A percentile compares a stretch with the other conserved stretches of the same genome.
Evolutionary conservation across 192 early-diverging fungal genomes (phyloP).

Genomic region (Spizellomyces punctatus): DNA sequence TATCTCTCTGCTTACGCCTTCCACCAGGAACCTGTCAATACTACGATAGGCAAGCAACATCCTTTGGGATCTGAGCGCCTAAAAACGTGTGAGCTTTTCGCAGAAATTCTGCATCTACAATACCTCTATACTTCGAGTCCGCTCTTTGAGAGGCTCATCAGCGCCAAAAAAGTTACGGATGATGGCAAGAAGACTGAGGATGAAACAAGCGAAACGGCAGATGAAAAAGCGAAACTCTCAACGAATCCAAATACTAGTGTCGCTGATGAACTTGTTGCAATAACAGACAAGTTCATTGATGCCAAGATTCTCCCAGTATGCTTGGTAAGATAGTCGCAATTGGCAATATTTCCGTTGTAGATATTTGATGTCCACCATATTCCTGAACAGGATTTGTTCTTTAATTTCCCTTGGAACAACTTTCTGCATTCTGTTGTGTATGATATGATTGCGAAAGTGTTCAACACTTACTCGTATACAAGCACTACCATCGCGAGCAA

Average conservation of each 20-base stretch:
- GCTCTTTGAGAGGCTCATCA: constrained; percentile 55
- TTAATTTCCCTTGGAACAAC: constrained; percentile 96
- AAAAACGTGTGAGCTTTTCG: constrained; percentile 97
- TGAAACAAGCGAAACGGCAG: constrained; percentile 15
- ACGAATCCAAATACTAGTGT: constrained; percentile 25
- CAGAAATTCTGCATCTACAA: constrained; percentile 90
- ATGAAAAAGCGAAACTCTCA: constrained; percentile 8
- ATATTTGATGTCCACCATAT: constrained; percentile 15
- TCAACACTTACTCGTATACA: constrained; percentile 83
- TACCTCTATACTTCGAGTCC: constrained; percentile 63
- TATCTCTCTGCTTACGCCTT: constrained; percentile 9
- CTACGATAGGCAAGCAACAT: constrained; percentile 75
- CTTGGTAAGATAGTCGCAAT: constrained; percentile 39
- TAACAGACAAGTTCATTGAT: constrained; percentile 54
- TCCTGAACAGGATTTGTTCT: constrained; percentile 74
- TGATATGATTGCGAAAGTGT: constrained; percentile 98
- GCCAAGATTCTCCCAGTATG: constrained; percentile 55
- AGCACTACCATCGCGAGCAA: constrained; percentile 33
- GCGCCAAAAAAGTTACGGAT: neutral
- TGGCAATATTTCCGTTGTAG: neutral
- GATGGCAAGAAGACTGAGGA: neutral
- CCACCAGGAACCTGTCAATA: constrained; percentile 60
- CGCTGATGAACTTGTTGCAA: constrained; percentile 54
- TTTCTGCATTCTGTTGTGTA: constrained; percentile 98
- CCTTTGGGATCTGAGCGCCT: constrained; percentile 94